Conservation (phyloP, 352 stramenopile genomes). For the Phytophthora cryptogea region DNA sequence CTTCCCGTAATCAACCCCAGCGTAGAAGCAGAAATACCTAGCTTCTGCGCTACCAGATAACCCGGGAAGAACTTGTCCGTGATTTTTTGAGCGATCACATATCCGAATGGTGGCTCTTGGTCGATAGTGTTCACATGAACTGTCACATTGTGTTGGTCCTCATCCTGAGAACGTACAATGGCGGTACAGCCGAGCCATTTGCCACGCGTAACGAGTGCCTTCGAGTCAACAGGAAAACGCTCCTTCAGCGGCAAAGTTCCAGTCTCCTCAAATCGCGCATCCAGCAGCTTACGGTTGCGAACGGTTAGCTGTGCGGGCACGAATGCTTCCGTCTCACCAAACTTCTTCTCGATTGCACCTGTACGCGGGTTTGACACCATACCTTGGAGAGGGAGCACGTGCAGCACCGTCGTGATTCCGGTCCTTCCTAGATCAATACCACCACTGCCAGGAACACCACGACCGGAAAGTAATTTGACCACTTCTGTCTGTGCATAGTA, state of each 20-base stretch:
- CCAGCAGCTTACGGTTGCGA: constrained; percentile 89
- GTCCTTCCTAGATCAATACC: constrained; percentile 93
- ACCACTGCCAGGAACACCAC: constrained; percentile 84
- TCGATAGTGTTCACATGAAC: constrained; percentile 94
- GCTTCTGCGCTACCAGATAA: constrained; percentile 84
- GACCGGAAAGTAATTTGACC: constrained; percentile 71
- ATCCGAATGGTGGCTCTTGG: constrained; percentile 95
- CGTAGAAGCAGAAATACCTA: constrained; percentile 91
- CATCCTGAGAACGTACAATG: constrained; percentile 58
- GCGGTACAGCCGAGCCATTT: constrained; percentile 93
- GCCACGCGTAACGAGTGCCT: constrained; percentile 89
- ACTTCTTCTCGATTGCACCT: constrained; percentile 95
- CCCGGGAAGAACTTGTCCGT: constrained; percentile 87
- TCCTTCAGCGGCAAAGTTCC: constrained; percentile 81
- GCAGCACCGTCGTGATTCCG: constrained; percentile 66
- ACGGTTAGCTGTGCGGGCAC: constrained; percentile 97
- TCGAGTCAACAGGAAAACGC: constrained; percentile 88
- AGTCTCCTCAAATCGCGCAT: constrained; percentile 94
- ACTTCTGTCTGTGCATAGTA: constrained; percentile 73
- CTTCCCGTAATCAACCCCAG: constrained; percentile 95
- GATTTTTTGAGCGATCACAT: constrained; percentile 92
- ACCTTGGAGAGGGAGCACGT: constrained; percentile 89
- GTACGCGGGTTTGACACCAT: constrained; percentile 96
- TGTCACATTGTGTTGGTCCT: constrained; percentile 83
- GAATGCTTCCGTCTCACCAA: constrained; percentile 93